Base-by-base conservation (phyloP, 805 yeast genomes). In the Ogataea minuta region DNA sequence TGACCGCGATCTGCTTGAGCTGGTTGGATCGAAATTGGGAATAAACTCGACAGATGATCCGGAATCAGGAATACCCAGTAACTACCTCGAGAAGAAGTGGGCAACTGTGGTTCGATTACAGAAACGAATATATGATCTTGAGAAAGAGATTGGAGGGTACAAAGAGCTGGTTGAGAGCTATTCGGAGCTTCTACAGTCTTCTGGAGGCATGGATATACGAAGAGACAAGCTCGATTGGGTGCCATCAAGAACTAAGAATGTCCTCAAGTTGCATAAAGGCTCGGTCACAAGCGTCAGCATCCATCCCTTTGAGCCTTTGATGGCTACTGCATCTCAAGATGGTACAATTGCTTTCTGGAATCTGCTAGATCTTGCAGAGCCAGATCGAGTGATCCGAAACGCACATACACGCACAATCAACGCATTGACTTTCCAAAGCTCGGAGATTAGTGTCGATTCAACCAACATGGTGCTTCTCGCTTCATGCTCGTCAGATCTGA, bases 21-120 rank as follows among this genome's bases (percentile, higher is more conserved):
- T 32, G 30, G 34, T 50, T 10, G 34, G 36, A 4, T 29, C 41
- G 9, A 31, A 37, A 15, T n/a, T 42, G 15, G 23, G 30, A 1
- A 42, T 39, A 5, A 30, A 39, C 12, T 38, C 31, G 19, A 32
- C 24, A n/a, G 21, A 29, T 11, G 23, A 27, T 2, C 9, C 34
- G 16, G 43, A 41, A 4, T 15, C 30, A 21, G 31, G 50, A 6
- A 50, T 60, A 5, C 67, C 69, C 1, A 42, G 45, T 3, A 44
- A 56, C 25, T 62, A 54, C 32, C 46, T 87, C 27, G 87, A 83
- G 50, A 83, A 81, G 62, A 90, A 89, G 64, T 90, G 97, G 97
- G 71, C 82, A 1, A 81, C 95, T 0, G 91, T 90, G 4, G 70
- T 87, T 23, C 67, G 95, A 31, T 67, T 91, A 21, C 96, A 91